These are phyloP conservation scores for Solanum clarkiae DNA, from an alignment of 257 asterid genomes.

Conservation along the genomic window DNA sequence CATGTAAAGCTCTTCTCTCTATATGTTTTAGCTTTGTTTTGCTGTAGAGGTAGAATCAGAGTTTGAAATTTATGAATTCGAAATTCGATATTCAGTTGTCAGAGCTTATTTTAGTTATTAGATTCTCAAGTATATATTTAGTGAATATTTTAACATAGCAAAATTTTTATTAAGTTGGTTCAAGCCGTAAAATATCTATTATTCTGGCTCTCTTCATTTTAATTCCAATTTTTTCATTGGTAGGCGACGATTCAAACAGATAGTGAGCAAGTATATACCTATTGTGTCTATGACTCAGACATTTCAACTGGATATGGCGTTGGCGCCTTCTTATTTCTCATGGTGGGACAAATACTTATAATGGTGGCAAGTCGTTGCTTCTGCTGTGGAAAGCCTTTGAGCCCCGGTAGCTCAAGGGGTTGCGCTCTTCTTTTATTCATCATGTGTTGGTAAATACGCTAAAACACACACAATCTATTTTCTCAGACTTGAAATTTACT, in stretches of 20 bases:
- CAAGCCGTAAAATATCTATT: neutral
- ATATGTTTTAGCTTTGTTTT: neutral
- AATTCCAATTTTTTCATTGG: neutral
- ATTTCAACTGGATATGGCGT: slow-evolving; percentile 37
- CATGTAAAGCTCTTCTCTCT: neutral
- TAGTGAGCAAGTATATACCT: slow-evolving; percentile 25
- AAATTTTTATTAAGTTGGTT: neutral
- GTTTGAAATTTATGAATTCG: neutral
- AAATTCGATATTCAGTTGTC: neutral
- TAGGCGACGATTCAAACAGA: slow-evolving; percentile 44
- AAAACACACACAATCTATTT: neutral
- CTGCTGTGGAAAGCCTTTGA: slow-evolving; percentile 30
- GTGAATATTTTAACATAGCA: neutral
- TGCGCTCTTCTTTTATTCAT: slow-evolving; percentile 29
- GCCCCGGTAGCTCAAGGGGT: slow-evolving; percentile 29
- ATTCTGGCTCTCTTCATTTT: neutral
- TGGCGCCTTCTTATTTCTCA: slow-evolving; percentile 29
- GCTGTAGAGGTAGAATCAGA: neutral
- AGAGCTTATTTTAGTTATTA: neutral
- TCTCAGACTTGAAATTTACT: neutral
- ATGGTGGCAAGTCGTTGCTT: slow-evolving; percentile 27
- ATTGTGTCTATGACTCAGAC: slow-evolving; percentile 38
- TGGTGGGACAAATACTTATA: slow-evolving; percentile 17
- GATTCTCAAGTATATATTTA: no score
- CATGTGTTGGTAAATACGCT: slow-evolving; percentile 15